phyloP scores from a whole-genome alignment of 2,329 filamentous ascomycete genomes.

The Cordyceps fumosorosea region DNA sequence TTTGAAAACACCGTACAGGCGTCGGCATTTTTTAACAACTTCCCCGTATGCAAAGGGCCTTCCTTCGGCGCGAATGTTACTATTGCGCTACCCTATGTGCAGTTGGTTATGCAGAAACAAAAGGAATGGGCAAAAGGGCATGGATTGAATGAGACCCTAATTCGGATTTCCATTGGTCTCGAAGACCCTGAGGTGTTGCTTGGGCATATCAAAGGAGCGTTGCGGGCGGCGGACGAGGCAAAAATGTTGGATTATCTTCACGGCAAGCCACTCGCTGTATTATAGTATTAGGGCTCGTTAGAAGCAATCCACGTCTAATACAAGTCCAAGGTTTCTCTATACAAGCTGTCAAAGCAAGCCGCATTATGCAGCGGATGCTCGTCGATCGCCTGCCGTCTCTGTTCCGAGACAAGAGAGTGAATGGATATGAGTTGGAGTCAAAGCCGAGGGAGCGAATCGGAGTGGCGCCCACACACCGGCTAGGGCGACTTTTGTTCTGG shows the following conservation, averaged over 20 bases:
- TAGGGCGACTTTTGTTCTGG: too few relatives aligned
- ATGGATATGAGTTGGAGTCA: too few relatives aligned
- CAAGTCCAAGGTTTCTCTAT: too few relatives aligned
- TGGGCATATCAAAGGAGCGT: neutral
- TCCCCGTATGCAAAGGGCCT: slow-evolving; percentile 38
- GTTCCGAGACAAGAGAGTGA: too few relatives aligned
- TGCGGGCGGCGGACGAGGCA: neutral
- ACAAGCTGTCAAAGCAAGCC: too few relatives aligned
- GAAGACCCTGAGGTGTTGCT: slow-evolving; percentile 7
- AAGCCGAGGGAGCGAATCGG: too few relatives aligned
- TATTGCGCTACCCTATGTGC: slow-evolving; percentile 34
- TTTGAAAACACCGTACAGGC: slow-evolving; percentile 30
- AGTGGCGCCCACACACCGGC: too few relatives aligned
- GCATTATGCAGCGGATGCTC: too few relatives aligned
- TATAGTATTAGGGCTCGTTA: neutral
- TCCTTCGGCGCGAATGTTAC: slow-evolving; percentile 42
- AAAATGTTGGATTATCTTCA: neutral
- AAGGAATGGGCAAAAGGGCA: slow-evolving; percentile 26
- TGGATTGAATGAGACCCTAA: slow-evolving; percentile 7
- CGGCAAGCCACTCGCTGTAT: neutral
- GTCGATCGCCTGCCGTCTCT: too few relatives aligned
- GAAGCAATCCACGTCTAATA: too few relatives aligned
- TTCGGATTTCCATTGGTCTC: slow-evolving; percentile 14
- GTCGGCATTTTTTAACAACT: slow-evolving; percentile 36
- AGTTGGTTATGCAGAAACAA: slow-evolving; percentile 27